A percentile compares a stretch with the other conserved stretches of the same genome.
phyloP scores from a whole-genome alignment of 495 filamentous ascomycete species.

The Xylaria castorea region DNA sequence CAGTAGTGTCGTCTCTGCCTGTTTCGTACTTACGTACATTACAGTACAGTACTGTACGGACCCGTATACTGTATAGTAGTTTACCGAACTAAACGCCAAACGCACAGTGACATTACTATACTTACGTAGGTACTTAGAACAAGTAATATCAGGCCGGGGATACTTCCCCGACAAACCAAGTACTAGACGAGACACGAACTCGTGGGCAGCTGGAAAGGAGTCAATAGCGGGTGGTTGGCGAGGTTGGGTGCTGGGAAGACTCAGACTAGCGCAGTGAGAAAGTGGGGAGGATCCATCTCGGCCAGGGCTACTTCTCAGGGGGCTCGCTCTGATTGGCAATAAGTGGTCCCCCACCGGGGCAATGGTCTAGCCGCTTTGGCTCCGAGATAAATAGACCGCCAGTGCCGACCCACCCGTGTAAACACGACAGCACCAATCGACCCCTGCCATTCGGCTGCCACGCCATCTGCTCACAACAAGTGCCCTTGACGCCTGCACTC shows the following conservation, averaged over 20 bases:
- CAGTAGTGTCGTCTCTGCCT: not conserved
- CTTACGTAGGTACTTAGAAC: not conserved
- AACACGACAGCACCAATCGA: conserved; percentile 38
- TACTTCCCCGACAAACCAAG: conserved; percentile 15
- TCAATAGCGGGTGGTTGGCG: conserved; percentile 13
- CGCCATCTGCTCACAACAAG: conserved; percentile 33
- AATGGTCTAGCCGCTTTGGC: conserved; percentile 35
- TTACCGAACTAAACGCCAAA: not conserved
- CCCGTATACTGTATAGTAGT: too few relatives aligned
- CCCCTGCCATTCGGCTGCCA: conserved; percentile 37
- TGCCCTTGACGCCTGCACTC: conserved; percentile 19
- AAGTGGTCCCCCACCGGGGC: not conserved
- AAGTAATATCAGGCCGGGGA: not conserved
- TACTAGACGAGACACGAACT: not conserved
- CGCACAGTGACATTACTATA: not conserved
- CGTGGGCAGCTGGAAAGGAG: not conserved
- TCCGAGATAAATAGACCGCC: conserved; percentile 38
- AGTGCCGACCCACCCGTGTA: conserved; percentile 37
- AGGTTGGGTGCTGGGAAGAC: not conserved
- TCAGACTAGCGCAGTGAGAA: not conserved
- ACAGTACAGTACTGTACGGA: not conserved
- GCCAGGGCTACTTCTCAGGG: conserved; percentile 2
- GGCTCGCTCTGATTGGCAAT: not conserved
- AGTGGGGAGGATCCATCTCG: conserved; percentile 6
- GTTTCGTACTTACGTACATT: not conserved